phyloP scores from a whole-genome alignment of 2,329 filamentous ascomycete species.

The Tolypocladium ovalisporum region DNA sequence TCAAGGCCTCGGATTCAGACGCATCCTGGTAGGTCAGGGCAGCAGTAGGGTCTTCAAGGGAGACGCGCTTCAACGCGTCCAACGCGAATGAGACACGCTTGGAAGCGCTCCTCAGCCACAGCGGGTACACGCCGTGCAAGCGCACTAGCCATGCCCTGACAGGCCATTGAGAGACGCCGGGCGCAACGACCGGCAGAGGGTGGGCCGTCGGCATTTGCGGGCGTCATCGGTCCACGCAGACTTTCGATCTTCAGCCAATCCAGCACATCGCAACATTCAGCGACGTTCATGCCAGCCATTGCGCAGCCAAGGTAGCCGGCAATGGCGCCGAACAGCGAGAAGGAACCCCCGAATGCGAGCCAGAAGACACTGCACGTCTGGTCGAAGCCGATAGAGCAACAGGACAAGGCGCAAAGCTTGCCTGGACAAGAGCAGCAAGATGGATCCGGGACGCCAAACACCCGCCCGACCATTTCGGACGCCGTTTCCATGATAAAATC shows the following conservation, averaged over 20 bases:
- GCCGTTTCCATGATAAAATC: constrained; percentile 56
- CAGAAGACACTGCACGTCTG: constrained; percentile 25
- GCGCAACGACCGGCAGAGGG: neutral
- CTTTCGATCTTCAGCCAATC: neutral
- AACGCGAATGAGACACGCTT: constrained; percentile 14
- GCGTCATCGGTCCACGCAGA: neutral
- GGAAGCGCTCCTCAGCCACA: constrained; percentile 9
- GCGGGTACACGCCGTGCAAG: constrained; percentile 20
- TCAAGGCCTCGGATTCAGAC: neutral
- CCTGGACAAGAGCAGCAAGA: constrained; percentile 4
- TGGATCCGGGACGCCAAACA: constrained; percentile 9
- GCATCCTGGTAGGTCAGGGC: neutral
- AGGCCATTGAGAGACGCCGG: neutral
- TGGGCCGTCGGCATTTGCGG: neutral
- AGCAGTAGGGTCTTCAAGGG: constrained; percentile 5
- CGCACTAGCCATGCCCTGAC: neutral
- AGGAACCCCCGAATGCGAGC: constrained; percentile 11
- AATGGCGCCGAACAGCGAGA: constrained; percentile 21
- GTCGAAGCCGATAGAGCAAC: constrained; percentile 21
- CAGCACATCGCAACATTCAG: neutral
- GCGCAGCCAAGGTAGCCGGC: constrained; percentile 17
- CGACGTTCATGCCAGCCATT: constrained; percentile 3
- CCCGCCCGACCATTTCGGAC: constrained; percentile 36
- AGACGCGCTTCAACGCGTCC: constrained; percentile 22
- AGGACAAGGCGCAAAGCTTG: constrained; percentile 8